Evolutionary conservation across 1,139 yeast species (phyloP), one percentile per base, ranked within the genome.

Genomic region (Saccharomyces pastorianus): DNA sequence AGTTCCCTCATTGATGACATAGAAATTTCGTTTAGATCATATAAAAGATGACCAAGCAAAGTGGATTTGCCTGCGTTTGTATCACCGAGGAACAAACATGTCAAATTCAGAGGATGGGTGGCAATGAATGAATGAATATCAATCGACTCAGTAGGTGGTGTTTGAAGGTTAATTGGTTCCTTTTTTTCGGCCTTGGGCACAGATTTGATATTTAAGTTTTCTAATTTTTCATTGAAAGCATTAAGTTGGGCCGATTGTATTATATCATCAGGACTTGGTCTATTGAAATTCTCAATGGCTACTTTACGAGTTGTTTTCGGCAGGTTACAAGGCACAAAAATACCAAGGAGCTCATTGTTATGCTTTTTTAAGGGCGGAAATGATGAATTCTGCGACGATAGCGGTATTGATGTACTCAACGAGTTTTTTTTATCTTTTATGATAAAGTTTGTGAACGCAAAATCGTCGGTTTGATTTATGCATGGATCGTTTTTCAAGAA

Each of bases 51-150:
- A 8, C 98, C 97, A 78, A 90, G 81, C 41, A 90, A 73, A 0
- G 97, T 91, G 2, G 96, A 86, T 68, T 90, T 90, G 9, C 98
- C 98, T 0, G 96, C 91, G 70, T 88, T 96, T 8, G 88, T 95
- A 70, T 90, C 96, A 2, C 98, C 97, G 58, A 85, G 83, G 1
- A 87, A 88, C 17, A 87, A 38, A 11, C 44, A 38, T 17, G 44
- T 90, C 64, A 85, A 83, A 7, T 88, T 80, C 50, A 82, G 73
- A 57, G 77, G 79, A 3, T 86, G 86, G 62, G 83, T 84, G 23
- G 66, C 14, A 14, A 56, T 28, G 50, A 53, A 58, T 14, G 38
- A 17, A 6, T 14, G 5, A 4, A 55, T 23, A 46, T 55, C 48
- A 8, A 54, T 42, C 4, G 54, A 25, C 8, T 25, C 29, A 8